These are phyloP conservation scores for Claviceps monticola DNA, from an alignment of 2,329 filamentous ascomycete genomes.

Conservation along the genomic window DNA sequence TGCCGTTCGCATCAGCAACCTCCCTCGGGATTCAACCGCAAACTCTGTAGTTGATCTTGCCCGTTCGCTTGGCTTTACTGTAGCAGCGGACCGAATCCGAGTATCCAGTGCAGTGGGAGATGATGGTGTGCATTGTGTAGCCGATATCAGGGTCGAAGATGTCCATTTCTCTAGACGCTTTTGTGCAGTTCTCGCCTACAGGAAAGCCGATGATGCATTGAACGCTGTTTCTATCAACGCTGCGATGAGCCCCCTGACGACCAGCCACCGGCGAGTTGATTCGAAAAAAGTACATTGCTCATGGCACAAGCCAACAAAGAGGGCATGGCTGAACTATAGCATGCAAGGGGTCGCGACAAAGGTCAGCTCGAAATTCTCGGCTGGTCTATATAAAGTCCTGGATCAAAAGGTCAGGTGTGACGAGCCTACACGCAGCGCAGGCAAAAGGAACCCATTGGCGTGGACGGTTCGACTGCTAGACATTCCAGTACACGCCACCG, in stretches of 20 bases:
- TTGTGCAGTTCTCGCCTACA: not conserved
- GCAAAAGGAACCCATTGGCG: constrained; percentile 1
- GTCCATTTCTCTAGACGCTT: not conserved
- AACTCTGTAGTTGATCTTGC: constrained; percentile 12
- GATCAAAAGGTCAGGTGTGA: not conserved
- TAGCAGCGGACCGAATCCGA: not conserved
- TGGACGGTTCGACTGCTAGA: not conserved
- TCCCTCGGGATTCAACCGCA: constrained; percentile 11
- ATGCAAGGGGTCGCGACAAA: constrained; percentile 8
- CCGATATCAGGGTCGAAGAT: not conserved
- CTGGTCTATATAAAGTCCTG: not conserved
- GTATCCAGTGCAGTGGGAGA: not conserved
- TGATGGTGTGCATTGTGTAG: not conserved
- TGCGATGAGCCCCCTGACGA: constrained; percentile 9
- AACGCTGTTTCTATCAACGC: constrained; percentile 4
- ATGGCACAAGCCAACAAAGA: constrained; percentile 20
- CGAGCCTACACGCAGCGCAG: constrained; percentile 4
- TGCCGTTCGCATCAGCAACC: constrained; percentile 17
- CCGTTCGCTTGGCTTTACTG: not conserved
- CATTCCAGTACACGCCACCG: not conserved
- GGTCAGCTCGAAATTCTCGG: constrained; percentile 10
- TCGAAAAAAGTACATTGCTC: constrained; percentile 21
- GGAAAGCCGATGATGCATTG: not conserved
- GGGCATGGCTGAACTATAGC: constrained; percentile 18
- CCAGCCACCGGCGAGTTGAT: constrained; percentile 18